These are phyloP conservation scores for Marchantia paleacea DNA, from an alignment of 225 moss, liverwort and hornwort species.

Conservation along the genomic window DNA sequence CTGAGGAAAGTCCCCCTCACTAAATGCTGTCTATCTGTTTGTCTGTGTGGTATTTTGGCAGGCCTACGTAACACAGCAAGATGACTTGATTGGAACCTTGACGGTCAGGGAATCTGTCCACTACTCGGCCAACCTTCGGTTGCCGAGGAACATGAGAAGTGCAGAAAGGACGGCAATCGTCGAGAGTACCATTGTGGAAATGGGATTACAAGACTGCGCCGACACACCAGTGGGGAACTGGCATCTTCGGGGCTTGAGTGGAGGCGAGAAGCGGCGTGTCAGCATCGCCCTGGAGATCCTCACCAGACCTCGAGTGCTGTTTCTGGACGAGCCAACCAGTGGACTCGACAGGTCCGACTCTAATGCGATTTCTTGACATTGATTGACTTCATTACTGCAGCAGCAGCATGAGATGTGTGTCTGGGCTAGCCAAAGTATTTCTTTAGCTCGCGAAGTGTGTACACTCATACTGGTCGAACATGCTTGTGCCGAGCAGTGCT, in stretches of 20 bases:
- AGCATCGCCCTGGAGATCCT: conserved; percentile 61
- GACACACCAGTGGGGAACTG: conserved; percentile 54
- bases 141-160: conserved; percentile 30
- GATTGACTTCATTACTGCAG: too few relatives aligned
- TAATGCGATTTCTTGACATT: too few relatives aligned
- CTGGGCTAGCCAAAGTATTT: too few relatives aligned
- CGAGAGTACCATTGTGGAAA: conserved; percentile 48
- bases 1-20: too few relatives aligned
- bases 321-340: conserved; percentile 56
- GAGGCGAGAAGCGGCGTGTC: conserved; percentile 54
- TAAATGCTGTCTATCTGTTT: not conserved
- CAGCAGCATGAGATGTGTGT: too few relatives aligned
- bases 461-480: not conserved
- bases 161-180: conserved; percentile 43
- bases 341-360: conserved; percentile 50
- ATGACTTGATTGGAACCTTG: conserved; percentile 46
- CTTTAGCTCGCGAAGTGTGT: too few relatives aligned
- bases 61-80: conserved; percentile 50
- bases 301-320: conserved; percentile 51
- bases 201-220: conserved; percentile 57
- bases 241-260: conserved; percentile 54
- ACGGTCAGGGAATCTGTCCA: conserved; percentile 41
- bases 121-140: conserved; percentile 40
- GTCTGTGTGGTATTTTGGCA: conserved; percentile 1
- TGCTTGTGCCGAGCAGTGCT: conserved; percentile 47